Conservation (phyloP, 192 early-diverging fungal genomes). For the Coemansia sp. region DNA sequence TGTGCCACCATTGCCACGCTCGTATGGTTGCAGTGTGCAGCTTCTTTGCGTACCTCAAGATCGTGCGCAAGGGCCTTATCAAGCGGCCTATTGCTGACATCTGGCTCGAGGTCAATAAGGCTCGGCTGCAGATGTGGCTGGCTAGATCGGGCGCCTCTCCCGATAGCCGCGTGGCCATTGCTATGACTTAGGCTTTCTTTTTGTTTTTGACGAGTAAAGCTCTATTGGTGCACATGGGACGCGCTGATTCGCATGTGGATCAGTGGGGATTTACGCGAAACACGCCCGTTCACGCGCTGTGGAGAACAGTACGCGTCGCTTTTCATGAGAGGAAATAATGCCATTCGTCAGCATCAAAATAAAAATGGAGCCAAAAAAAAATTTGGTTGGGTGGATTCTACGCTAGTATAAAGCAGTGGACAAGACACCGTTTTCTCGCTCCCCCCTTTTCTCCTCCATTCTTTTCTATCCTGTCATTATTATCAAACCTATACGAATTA, state of each 20-base stretch:
- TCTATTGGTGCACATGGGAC: too few species aligned
- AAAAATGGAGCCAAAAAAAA: not conserved
- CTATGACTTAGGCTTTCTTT: conserved; percentile 2
- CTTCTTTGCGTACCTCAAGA: conserved; percentile 48
- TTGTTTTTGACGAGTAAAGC: too few species aligned
- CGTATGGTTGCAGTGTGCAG: conserved; percentile 52
- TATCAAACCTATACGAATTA: not conserved
- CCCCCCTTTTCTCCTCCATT: not conserved
- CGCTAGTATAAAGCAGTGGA: not conserved
- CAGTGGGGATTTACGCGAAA: not conserved
- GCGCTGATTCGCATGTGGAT: not conserved
- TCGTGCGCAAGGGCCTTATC: conserved; percentile 45
- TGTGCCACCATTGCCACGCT: conserved; percentile 36
- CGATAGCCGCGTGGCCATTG: conserved; percentile 28
- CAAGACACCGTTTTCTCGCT: not conserved
- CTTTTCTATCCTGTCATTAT: not conserved
- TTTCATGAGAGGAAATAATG: not conserved
- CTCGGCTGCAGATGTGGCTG: conserved; percentile 50
- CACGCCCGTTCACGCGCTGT: not conserved
- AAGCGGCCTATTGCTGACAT: conserved; percentile 49
- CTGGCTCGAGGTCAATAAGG: conserved; percentile 51
- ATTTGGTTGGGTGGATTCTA: not conserved
- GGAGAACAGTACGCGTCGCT: not conserved
- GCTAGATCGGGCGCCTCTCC: conserved; percentile 42
- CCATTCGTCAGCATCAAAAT: not conserved